A percentile compares a stretch with the other conserved stretches of the same genome.
These are phyloP conservation scores for Nannochloropsis gaditana DNA, from an alignment of 108 stramenopile species.

Conservation along the genomic window DNA sequence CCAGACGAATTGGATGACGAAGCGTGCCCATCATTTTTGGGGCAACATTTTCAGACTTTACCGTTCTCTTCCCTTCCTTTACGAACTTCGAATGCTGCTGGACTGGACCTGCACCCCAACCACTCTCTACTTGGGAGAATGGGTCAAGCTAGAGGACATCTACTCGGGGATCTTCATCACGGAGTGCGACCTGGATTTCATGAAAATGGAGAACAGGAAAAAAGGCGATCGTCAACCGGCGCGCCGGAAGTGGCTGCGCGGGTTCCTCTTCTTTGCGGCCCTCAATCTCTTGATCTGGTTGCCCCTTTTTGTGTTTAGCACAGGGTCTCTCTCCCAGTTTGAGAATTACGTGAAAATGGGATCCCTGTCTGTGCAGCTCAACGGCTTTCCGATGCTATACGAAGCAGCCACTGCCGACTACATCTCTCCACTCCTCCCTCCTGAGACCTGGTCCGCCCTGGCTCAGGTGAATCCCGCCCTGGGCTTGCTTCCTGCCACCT, in stretches of 20 bases:
- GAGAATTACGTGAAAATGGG: slow-evolving; percentile 1
- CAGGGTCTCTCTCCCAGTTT: not conserved
- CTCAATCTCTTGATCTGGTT: slow-evolving; percentile 14
- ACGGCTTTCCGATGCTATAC: slow-evolving; percentile 2
- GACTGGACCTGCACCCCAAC: not conserved
- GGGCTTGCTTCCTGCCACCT: slow-evolving; percentile 17
- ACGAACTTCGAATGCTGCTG: slow-evolving; percentile 14
- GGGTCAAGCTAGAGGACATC: slow-evolving; percentile 20
- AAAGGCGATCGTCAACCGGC: not conserved
- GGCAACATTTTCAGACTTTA: slow-evolving; percentile 12
- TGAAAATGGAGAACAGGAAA: not conserved
- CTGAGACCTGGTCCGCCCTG: slow-evolving; percentile 11
- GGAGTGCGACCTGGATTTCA: not conserved
- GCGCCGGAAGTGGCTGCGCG: not conserved
- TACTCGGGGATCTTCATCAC: not conserved
- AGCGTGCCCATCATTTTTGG: slow-evolving; percentile 4
- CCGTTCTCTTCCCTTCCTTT: slow-evolving; percentile 6
- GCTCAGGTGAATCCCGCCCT: not conserved
- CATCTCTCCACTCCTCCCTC: slow-evolving; percentile 14
- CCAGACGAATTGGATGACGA: slow-evolving; percentile 12
- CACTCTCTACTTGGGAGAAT: not conserved
- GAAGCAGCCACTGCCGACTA: not conserved
- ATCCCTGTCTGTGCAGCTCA: slow-evolving; percentile 12
- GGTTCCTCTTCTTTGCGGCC: not conserved
- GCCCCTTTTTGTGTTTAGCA: slow-evolving; percentile 17